Evolutionary conservation across 805 yeast species (phyloP), one percentile per base, ranked within the genome.

Genomic region (Ogataea dorogensis): DNA sequence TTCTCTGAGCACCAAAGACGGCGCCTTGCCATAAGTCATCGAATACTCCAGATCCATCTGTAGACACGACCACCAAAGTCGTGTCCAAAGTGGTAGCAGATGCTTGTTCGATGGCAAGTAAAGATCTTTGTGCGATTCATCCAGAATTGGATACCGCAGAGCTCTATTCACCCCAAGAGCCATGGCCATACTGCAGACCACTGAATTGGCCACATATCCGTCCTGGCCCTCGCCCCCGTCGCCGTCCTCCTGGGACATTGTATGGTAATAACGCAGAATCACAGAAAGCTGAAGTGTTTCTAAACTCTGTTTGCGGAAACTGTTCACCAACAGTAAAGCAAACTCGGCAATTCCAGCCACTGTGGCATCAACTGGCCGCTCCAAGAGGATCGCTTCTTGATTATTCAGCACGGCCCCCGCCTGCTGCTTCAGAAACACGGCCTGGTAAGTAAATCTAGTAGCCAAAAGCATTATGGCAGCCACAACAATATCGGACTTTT

Each of bases 131-230:
- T 19, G 31, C 15, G 31, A n/a, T 5, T 23, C 12, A 14, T 40
- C 44, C 12, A 29, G 19, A 11, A 47, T 34, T 5, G 42, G 40
- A 9, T 25, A 24, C 14, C 36, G 21, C 44, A 67, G 66, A 17
- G 70, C 71, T 26, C 75, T 49, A 46, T 73, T 61, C 26, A 74
- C 50, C 0, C 79, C 79, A 31, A 74, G 49, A 3, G 68, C 54
- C 24, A 59, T 50, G 0, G 73, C 75, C 56, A 67, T 64, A 26
- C 66, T 64, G 7, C 59, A 39, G 6, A 69, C 42, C 22, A 68
- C 43, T 1, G 69, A 70, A 21, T 54, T 59, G 29, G 56, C 58
- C 3, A 67, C 56, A 22, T 52, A 56, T 1, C 72, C 63, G 37
- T 67, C 70, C 12, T 65, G 58, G 8, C 67, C 68, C 28, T 65